Evolutionary conservation across 345 rosid species (phyloP).

Genomic region (Cardiospermum halicacabum): DNA sequence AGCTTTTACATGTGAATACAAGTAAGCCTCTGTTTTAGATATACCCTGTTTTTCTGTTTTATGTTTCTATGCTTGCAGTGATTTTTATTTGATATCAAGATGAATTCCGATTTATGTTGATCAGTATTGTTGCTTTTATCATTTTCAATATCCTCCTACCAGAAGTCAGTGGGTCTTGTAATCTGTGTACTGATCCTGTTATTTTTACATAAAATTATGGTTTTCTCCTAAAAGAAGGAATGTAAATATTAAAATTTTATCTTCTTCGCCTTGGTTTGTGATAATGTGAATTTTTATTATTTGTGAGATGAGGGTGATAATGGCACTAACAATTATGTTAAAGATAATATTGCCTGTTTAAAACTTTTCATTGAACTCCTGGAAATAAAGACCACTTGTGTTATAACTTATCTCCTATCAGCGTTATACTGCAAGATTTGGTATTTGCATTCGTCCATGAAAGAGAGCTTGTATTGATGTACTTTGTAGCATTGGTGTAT

Average conservation of each 20-base stretch:
- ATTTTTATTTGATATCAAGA: background rate
- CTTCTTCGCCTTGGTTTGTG: background rate
- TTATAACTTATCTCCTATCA: background rate
- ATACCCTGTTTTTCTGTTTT: background rate
- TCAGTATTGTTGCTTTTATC: background rate
- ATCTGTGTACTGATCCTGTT: background rate
- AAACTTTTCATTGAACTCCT: background rate
- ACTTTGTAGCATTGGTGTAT: background rate
- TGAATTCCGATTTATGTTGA: background rate
- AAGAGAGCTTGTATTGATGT: background rate
- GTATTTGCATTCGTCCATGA: background rate
- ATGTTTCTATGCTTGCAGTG: background rate
- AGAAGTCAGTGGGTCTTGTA: background rate
- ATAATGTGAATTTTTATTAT: background rate
- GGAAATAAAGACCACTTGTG: background rate
- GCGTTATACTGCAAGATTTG: background rate
- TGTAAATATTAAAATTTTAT: background rate
- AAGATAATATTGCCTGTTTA: background rate
- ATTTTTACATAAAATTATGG: background rate
- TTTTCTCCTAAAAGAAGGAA: background rate
- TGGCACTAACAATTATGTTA: background rate
- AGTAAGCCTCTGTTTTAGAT: slow-evolving; percentile 41
- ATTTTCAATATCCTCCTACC: background rate
- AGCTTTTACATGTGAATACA: slow-evolving; percentile 85
- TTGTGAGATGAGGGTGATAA: background rate